Base-by-base conservation (phyloP, 192 early-diverging fungal species). In the Backusella morwellensis region DNA sequence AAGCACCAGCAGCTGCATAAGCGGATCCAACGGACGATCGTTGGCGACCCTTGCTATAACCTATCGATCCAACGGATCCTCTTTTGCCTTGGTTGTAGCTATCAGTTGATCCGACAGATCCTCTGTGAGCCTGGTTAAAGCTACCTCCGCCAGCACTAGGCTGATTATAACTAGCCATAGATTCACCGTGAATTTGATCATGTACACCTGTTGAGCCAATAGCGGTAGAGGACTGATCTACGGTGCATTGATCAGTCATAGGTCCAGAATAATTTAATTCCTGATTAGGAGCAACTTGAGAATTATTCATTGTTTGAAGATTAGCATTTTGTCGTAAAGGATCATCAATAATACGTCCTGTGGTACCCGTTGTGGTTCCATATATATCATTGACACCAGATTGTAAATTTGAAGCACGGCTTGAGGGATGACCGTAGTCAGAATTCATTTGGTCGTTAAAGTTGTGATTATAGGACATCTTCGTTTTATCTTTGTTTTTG, bases 171-270 rank as follows among this genome's bases (percentile, higher is more conserved):
- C 26, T 17, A 38, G 56, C 4, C 40, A 36, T 32, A 38, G 50
- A 36, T 12, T 40, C 35, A 56, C 12, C 19, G 23, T 21, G n/a
- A 15, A 54, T 52, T 19, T 35, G 52, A 40, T 74, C 34, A 66
- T 75, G 73, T 14, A 15, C 14, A 50, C 75, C 75, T 50, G 75
- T 68, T 38, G 63, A 50, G 14, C 66, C 75, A 69, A 66, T 68
- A 41, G 29, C 29, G 4, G 23, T 63, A 26, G 56, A 29, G 4
- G 56, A 63, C 7, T 63, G 56, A 63, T 63, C 56, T 14, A 63
- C 56, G 26, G 14, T 63, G 23, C 26, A 4, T 63, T 63, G 56
- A 26, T 26, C 21, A 63, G 23, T 29, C 56, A 63, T 63, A 63
- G 56, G 23, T 15, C 56, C 56, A 63, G 56, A 63, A 29, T 26